Percentiles rank a stretch among this genome's conserved stretches.
These are phyloP conservation scores for Cutaneotrichosporon sp. DNA, from an alignment of 1,284 basidiomycete species.

Conservation along the genomic window DNA sequence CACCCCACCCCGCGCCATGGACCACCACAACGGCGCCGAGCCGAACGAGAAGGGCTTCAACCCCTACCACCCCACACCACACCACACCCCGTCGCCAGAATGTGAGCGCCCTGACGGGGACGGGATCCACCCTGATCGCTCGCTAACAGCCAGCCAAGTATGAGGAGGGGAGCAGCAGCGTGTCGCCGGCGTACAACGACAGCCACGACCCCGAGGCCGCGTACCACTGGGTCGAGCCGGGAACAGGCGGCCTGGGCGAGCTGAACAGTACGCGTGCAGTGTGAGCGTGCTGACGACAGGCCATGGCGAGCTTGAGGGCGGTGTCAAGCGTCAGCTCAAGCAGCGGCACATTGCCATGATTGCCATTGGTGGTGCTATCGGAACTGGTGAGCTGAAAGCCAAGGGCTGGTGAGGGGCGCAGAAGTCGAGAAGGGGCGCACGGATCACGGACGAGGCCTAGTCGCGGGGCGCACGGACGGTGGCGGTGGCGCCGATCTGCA, in stretches of 20 bases:
- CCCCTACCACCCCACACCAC: background rate
- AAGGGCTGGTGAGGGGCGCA: too few species aligned
- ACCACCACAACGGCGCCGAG: background rate
- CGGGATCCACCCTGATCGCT: background rate
- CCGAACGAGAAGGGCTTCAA: background rate
- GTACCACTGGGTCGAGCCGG: constrained; percentile 4
- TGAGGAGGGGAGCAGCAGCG: background rate
- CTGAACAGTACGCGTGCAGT: constrained; percentile 5
- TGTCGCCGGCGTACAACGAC: background rate
- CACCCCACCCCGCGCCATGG: background rate
- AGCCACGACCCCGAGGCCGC: constrained; percentile 12
- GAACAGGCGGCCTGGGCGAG: background rate
- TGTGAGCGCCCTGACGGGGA: background rate
- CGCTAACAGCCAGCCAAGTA: constrained; percentile 1
- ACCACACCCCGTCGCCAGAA: background rate
- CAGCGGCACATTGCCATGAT: constrained; percentile 56
- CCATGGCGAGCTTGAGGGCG: constrained; percentile 29
- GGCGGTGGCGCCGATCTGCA: background rate
- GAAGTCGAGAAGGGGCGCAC: background rate
- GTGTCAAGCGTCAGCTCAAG: constrained; percentile 47
- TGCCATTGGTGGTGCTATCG: constrained; percentile 56
- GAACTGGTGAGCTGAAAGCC: constrained; percentile 36
- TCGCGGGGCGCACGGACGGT: background rate
- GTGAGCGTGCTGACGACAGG: background rate
- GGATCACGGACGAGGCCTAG: background rate